Conservation (phyloP, 805 yeast genomes). For the Ogataea wickerhamii region DNA sequence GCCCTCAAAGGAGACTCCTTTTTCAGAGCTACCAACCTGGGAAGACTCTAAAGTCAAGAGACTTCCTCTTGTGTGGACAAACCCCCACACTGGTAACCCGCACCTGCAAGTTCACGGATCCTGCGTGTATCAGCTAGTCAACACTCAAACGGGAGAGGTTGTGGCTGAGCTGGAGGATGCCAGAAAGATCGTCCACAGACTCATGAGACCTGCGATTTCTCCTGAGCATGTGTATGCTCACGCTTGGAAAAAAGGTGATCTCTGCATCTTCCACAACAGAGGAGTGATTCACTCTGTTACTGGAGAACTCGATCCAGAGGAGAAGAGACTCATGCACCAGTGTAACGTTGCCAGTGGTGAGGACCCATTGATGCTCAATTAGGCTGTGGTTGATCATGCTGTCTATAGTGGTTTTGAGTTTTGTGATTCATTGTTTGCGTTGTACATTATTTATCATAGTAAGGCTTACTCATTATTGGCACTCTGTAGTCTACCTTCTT, state of each 20-base stretch:
- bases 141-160: slow-evolving; percentile 55
- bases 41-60: slow-evolving; percentile 72
- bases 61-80: slow-evolving; percentile 88
- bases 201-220: slow-evolving; percentile 83
- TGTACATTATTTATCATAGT: no score
- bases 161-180: slow-evolving; percentile 67
- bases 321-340: slow-evolving; percentile 86
- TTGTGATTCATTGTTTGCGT: no score
- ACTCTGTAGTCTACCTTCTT: slow-evolving; percentile 2
- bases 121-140: slow-evolving; percentile 63
- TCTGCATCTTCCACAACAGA: slow-evolving; percentile 81
- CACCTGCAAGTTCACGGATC: slow-evolving; percentile 89
- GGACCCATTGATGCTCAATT: slow-evolving; percentile 48
- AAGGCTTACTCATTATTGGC: no score
- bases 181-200: slow-evolving; percentile 61
- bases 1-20: slow-evolving; percentile 57
- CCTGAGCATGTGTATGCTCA: slow-evolving; percentile 76
- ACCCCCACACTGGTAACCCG: slow-evolving; percentile 78
- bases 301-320: slow-evolving; percentile 77
- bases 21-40: slow-evolving; percentile 78
- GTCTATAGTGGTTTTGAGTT: no score
- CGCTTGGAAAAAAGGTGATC: slow-evolving; percentile 78
- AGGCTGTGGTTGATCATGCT: no score
- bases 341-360: slow-evolving; percentile 83
- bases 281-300: slow-evolving; percentile 93